These are phyloP conservation scores for Eustoma russellianum DNA, from an alignment of 257 asterid species.

Conservation along the genomic window DNA sequence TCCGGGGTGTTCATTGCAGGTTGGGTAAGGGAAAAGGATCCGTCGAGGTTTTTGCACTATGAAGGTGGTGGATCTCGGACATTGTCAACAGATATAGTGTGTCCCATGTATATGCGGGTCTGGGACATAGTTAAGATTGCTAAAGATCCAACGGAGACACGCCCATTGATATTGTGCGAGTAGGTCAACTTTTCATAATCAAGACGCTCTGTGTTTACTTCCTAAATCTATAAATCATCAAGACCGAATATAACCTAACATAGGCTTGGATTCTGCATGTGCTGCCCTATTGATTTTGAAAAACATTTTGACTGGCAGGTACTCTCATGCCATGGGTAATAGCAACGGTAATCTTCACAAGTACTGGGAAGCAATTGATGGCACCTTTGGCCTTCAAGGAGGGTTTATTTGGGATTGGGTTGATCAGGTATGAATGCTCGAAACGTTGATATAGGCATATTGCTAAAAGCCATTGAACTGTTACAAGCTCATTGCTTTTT, in stretches of 20 bases:
- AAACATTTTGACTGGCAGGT: conserved; percentile 31
- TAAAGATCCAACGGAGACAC: conserved; percentile 71
- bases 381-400: conserved; percentile 95
- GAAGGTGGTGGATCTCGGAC: conserved; percentile 97
- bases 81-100: conserved; percentile 86
- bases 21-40: conserved; percentile 83
- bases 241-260: too few relatives aligned
- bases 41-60: conserved; percentile 79
- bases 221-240: too few relatives aligned
- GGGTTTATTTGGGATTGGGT: conserved; percentile 99
- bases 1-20: conserved; percentile 34
- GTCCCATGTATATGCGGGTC: conserved; percentile 98
- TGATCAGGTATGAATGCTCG: conserved; percentile 62
- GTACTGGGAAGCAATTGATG: conserved; percentile 98
- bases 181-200: conserved; percentile 29
- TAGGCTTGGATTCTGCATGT: too few relatives aligned
- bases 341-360: conserved; percentile 87
- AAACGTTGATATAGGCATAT: neutral
- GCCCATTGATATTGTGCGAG: conserved; percentile 97
- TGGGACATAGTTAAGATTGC: conserved; percentile 86
- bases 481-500: too few relatives aligned
- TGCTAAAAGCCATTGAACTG: too few relatives aligned
- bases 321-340: conserved; percentile 97
- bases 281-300: too few relatives aligned
- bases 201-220: too few relatives aligned